phyloP scores from a whole-genome alignment of 495 filamentous ascomycete genomes.

The Aspergillus nidulans region DNA sequence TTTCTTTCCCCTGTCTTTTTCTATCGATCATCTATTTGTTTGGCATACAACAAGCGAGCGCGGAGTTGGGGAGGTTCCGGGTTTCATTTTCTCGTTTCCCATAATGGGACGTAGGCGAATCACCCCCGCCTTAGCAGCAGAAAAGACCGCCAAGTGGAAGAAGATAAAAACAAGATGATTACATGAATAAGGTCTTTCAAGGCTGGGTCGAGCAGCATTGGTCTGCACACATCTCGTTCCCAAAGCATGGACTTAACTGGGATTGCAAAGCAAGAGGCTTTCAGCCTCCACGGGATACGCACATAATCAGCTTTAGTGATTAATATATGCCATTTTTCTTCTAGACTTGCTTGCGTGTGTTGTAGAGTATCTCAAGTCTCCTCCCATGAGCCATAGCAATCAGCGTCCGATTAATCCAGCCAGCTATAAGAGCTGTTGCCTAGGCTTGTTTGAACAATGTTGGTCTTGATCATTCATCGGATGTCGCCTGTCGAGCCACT shows the following conservation, averaged over 20 bases:
- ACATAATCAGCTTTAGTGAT: slow-evolving; percentile 1
- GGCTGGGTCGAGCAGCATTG: slow-evolving; percentile 8
- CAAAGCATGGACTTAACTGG: neutral
- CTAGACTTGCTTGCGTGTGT: neutral
- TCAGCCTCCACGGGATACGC: neutral
- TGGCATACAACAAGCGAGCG: slow-evolving; percentile 17
- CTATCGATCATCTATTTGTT: slow-evolving; percentile 12
- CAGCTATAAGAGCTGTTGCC: too few species aligned
- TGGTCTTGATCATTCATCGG: too few species aligned
- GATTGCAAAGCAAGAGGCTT: neutral
- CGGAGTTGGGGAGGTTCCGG: slow-evolving; percentile 12
- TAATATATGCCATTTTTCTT: neutral
- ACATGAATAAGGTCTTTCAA: neutral
- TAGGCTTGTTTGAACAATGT: too few species aligned
- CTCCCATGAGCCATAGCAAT: too few species aligned
- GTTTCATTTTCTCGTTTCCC: neutral
- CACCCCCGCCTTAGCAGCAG: slow-evolving; percentile 9
- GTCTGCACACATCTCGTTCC: neutral
- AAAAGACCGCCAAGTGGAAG: neutral
- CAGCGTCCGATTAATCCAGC: too few species aligned
- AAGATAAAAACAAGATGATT: slow-evolving; percentile 1
- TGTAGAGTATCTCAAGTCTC: too few species aligned
- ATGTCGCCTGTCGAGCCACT: too few species aligned
- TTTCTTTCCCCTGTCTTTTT: slow-evolving; percentile 9
- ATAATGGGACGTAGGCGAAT: slow-evolving; percentile 8